Percentiles rank a stretch among this genome's conserved stretches.
These are phyloP conservation scores for Coniochaeta ligniaria DNA, from an alignment of 2,329 filamentous ascomycete species.

Conservation along the genomic window DNA sequence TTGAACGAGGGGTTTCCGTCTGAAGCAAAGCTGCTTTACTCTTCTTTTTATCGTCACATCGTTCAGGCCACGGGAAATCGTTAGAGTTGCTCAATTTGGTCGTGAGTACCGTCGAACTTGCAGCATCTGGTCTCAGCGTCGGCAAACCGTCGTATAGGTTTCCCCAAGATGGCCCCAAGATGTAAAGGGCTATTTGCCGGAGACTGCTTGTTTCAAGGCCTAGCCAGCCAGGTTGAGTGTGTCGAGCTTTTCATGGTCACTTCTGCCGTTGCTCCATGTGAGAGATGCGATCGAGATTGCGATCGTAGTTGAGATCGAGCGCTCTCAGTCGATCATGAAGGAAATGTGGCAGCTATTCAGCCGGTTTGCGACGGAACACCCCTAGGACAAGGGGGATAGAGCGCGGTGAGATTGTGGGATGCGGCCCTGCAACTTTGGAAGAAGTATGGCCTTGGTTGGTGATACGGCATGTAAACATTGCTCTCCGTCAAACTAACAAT, in stretches of 20 bases:
- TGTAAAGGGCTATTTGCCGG: not conserved
- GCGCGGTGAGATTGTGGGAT: not conserved
- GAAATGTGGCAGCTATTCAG: not conserved
- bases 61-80: not conserved
- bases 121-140: not conserved
- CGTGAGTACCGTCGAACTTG: not conserved
- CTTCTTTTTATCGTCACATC: not conserved
- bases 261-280: not conserved
- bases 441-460: not conserved
- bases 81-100: not conserved
- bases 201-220: not conserved
- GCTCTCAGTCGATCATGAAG: not conserved
- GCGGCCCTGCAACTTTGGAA: not conserved
- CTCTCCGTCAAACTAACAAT: too few relatives aligned
- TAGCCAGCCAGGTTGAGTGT: not conserved
- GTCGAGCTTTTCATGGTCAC: not conserved
- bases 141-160: not conserved
- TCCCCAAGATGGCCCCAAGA: not conserved
- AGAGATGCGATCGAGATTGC: too few relatives aligned
- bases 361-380: not conserved
- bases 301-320: not conserved
- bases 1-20: not conserved
- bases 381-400: not conserved
- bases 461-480: too few relatives aligned
- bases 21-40: not conserved